phyloP scores from a whole-genome alignment of 2,329 filamentous ascomycete species.

The Alternaria ventricosa region DNA sequence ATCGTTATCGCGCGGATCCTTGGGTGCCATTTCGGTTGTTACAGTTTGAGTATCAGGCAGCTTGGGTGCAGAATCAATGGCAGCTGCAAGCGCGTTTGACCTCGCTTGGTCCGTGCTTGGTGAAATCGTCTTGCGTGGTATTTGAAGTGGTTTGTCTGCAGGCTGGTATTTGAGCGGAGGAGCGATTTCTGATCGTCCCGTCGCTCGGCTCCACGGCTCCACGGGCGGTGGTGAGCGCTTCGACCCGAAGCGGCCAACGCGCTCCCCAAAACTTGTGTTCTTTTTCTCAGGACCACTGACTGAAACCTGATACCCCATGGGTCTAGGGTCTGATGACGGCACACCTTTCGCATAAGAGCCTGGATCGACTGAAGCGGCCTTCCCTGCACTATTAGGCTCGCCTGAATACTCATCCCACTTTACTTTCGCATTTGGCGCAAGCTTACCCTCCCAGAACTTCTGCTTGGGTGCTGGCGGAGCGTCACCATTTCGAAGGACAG shows the following conservation, averaged over 20 bases:
- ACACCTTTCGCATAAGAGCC: slow-evolving; percentile 44
- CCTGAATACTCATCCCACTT: slow-evolving; percentile 72
- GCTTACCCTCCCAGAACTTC: slow-evolving; percentile 48
- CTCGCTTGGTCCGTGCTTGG: slow-evolving; percentile 24
- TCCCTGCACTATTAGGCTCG: slow-evolving; percentile 63
- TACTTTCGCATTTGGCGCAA: slow-evolving; percentile 44
- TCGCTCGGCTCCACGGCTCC: slow-evolving; percentile 73
- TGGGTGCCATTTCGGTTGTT: slow-evolving; percentile 26
- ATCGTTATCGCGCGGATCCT: slow-evolving; percentile 20
- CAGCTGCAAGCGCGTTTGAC: slow-evolving; percentile 36
- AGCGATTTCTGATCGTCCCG: slow-evolving; percentile 70
- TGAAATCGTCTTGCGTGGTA: slow-evolving; percentile 47
- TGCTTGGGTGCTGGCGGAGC: slow-evolving; percentile 24
- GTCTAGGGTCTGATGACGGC: slow-evolving; percentile 15
- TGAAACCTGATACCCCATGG: slow-evolving; percentile 46
- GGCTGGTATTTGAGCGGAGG: slow-evolving; percentile 68
- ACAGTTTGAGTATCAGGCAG: slow-evolving; percentile 40
- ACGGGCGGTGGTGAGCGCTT: slow-evolving; percentile 39
- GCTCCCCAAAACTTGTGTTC: slow-evolving; percentile 40
- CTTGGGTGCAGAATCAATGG: slow-evolving; percentile 23
- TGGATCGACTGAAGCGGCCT: slow-evolving; percentile 63
- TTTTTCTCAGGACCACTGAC: slow-evolving; percentile 36
- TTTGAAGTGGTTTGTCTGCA: slow-evolving; percentile 62
- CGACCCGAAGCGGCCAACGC: slow-evolving; percentile 32
- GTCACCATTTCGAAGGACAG: slow-evolving; percentile 26